Base-by-base conservation (phyloP, 768 basidiomycete genomes). In the Amanita polypyramis region DNA sequence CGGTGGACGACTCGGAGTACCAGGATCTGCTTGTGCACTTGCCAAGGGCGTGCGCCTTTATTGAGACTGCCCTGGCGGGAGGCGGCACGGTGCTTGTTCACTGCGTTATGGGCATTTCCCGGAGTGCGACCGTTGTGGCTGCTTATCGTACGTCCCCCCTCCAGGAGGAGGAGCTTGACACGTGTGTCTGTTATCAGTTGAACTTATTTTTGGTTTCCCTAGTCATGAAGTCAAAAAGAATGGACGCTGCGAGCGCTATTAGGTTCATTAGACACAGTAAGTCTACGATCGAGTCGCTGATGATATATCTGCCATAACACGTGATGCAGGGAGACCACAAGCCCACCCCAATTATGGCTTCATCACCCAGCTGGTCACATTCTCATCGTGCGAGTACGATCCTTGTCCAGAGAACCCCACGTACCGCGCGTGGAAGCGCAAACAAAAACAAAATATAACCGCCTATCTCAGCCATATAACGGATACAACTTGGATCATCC, bases 91-190 rank as follows among this genome's bases (percentile, higher is more conserved):
- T 85, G 4, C 70, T 87, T 8, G 79, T 86, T 11, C 85, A 87
- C 52, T 86, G 85, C 57, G 66, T 79, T 8, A 81, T 84, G 76
- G 85, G 85, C 4, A 63, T 86, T 6, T 87, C 81, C 0, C 69
- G 85, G 52, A 85, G 82, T 53, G 67, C 76, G 33, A 78, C 83
- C 7, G 73, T 76, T 20, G 66, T 79, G 20, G 73, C 72, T 43
- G 77, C 76, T 12, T 80, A 73, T 57, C 58, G 74, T 77, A 58
- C 62, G 75, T 68, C 32, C 1, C 25, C 25, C n/a, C n/a, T n/a
- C n/a, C n/a, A n/a, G n/a, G 14, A n/a, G 37, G n/a, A 46, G 17
- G 2, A 9, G 21, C 45, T 29, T 20, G 33, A 36, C 10, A 41
- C 77, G 77, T 80, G 17, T 17, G n/a, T 5, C 15, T 15, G 37